Base-by-base conservation (phyloP, 2,329 filamentous ascomycete genomes). In the Magnaporthiopsis rhizophila region DNA sequence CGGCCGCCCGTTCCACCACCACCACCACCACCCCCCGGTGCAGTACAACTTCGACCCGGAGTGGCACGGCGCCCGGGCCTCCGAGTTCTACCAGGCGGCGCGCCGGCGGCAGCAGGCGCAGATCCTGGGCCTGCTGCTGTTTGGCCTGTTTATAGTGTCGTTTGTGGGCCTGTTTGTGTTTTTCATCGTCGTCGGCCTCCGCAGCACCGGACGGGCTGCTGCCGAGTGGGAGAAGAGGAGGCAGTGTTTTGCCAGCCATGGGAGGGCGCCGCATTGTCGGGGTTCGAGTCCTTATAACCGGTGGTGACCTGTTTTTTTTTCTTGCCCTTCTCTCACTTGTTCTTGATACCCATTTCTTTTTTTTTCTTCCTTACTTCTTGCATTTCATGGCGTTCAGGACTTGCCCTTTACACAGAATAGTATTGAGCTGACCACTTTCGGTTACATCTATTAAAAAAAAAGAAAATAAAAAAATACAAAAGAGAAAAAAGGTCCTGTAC, bases 71-170 rank as follows among this genome's bases (percentile, higher is more conserved):
- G 38, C 61, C 24, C 38, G 18, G 45, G 61, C 61, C 12, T 30
- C 36, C 45, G 61, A 62, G 61, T 62, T 62, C 61, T 53, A 62
- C 61, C n/a, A 62, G 61, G 61, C 61, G 6, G 61, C 61, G 26
- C 36, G 61, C 12, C 36, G 61, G 7, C 38, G 61, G n/a, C 61
- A 62, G 61, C 36, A 62, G 36, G 61, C 45, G 24, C 61, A 62
- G 61, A 30, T 62, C 13, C 11, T 38, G 45, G 61, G 38, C 3
- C 45, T 62, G 61, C 45, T 62, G 38, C 61, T 62, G 1, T 62
- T 62, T 24, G 61, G 61, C 6, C 36, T 62, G 2, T 62, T 62
- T 6, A 21, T 62, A 24, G 26, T 62, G 24, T 30, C 36, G 38
- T 62, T 45, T 38, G 61, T 32, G 26, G 61, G 61, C 61, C 7